Base-by-base conservation (phyloP, 2,329 filamentous ascomycete species). In the Rasamsonia emersonii region DNA sequence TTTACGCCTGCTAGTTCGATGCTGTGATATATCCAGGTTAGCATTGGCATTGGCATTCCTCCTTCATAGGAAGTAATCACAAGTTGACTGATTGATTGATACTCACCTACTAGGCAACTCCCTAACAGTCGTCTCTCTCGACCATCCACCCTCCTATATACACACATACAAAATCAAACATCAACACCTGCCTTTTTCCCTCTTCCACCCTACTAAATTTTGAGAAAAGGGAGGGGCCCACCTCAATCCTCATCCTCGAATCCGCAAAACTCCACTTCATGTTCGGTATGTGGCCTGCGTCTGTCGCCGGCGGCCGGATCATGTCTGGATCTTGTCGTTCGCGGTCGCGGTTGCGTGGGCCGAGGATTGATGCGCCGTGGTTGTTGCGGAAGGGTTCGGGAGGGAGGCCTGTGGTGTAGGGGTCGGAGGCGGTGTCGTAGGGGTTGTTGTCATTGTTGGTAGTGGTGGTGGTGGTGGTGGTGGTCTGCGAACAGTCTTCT, bases 1-100 rank as follows among this genome's bases (percentile, higher is more conserved):
- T 86, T 84, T 33, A 86, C 82, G 24, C 77, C 76, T 2, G 82
- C 82, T 26, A 86, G 69, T 50, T 85, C 78, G n/a, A 74, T 71
- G 18, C 53, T 57, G 6, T 30, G 10, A 19, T 17, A 11, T 29
- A n/a, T 5, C 11, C 18, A 29, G 9, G 5, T 7, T 18, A 16
- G 13, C 15, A 17, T 15, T 15, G 15, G n/a, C n/a, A 17, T 3
- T 10, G 18, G n/a, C 9, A 4, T 3, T 10, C 9, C 14, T 3
- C 15, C 9, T 19, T 4, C 11, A 28, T 21, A 21, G 7, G 27
- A n/a, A n/a, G n/a, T n/a, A n/a, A n/a, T n/a, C n/a, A n/a, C n/a
- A n/a, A n/a, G n/a, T n/a, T n/a, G n/a, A n/a, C n/a, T n/a, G n/a
- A n/a, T n/a, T n/a, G n/a, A n/a, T n/a, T n/a, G n/a, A n/a, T 29